Evolutionary conservation across 148 eudicot species (phyloP), one percentile per base, ranked within the genome.

Genomic region (Linanthus parryae): DNA sequence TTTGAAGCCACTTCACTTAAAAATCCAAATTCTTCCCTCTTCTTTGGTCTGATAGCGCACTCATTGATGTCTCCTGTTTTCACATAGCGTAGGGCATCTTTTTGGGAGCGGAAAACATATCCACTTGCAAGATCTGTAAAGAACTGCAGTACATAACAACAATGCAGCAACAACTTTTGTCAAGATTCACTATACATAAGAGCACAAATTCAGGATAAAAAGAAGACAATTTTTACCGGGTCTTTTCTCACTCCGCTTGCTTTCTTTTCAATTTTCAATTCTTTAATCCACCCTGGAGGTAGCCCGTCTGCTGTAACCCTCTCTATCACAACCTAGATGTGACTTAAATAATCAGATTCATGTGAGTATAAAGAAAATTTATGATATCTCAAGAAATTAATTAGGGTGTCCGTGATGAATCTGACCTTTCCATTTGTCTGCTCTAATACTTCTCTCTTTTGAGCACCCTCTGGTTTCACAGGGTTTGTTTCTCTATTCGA

Each of bases 211-310:
- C 29, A 33, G 34, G 17, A 19, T 7, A 8, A 14, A 26, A 54
- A 56, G 24, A 46, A 52, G 31, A 30, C 26, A 26, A n/a, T 11
- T 36, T 18, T 11, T 82, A 88, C 94, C 76, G 78, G 56, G 57
- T 78, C 80, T 48, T 63, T 70, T 67, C 77, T 76, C 25, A 33
- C 42, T 61, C 45, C 35, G 44, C 56, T 52, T n/a, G 59, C 66
- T 28, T 13, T 40, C 65, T 61, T 53, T 48, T 68, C 61, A 31
- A 58, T 72, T 61, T 61, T 78, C 63, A 62, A 58, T 54, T 84
- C 94, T 71, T 73, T 79, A 47, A 72, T 66, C 84, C 84, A 81
- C n/a, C 85, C 94, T 52, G 77, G 35, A 21, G 94, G 88, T 57
- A 84, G 66, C 48, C 66, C 82, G 42, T 84, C 67, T 22, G 72